Evolutionary conservation across 768 basidiomycete genomes (phyloP), one percentile per base, ranked within the genome.

Genomic region (Floccularia luteovirens): DNA sequence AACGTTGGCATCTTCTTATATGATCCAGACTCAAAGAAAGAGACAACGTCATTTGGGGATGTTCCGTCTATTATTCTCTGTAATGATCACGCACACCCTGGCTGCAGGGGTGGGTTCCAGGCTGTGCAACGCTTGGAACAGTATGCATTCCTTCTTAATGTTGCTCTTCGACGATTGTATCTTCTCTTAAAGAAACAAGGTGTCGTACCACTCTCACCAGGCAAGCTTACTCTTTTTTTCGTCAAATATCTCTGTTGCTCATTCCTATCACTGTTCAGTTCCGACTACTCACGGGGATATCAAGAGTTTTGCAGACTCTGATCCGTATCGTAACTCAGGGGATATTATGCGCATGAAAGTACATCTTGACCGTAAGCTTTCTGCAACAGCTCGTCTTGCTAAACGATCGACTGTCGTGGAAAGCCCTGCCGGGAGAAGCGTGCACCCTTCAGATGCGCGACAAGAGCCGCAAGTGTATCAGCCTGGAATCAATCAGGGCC

Each of bases 341-440:
- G 92, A 96, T 48, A 90, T 93, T 58, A 90, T 94, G 77, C 77
- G 89, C 24, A 85, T 97, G 77, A 92, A 90, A 62, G 88, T 90
- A 30, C 88, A 93, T 59, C 74, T 99, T 24, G 91, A 97, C 61
- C 85, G 96, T 39, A 98, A 98, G 57, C 68, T 94, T 30, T 96
- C 92, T 22, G 88, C 93, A 36, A 94, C 90, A 2, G 90, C 96
- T 20, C 79, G 86, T 33, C 56, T 94, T 42, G 90, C 94, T 4
- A 92, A 90, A 60, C 82, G 92, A 25, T 96, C 94, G 19, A 98
- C 90, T 5, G 82, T 99, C 30, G 83, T 99, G 36, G 94, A 99
- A 60, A 90, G 88, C 51, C 96, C 96, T 30, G 74, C 90, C 8
- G 93, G 92, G 30, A 78, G 82, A 56, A 82, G 79, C 43, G 91